These are phyloP conservation scores for Polytrichum formosum DNA, from an alignment of 225 moss, liverwort and hornwort genomes.

Conservation along the genomic window DNA sequence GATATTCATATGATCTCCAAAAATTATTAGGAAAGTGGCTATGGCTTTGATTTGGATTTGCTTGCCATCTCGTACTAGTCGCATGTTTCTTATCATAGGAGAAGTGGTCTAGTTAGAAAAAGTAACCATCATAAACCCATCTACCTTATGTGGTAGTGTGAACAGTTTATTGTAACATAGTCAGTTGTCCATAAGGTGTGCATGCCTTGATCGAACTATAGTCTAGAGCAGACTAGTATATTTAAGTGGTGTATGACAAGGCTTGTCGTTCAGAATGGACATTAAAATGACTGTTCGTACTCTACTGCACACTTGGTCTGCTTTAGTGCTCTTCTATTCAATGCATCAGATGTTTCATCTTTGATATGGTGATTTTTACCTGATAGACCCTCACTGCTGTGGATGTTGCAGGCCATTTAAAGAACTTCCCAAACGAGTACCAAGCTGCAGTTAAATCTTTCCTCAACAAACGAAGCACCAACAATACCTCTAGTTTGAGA, in stretches of 20 bases:
- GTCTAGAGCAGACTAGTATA: neutral
- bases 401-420: conserved; percentile 54
- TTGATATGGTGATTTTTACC: neutral
- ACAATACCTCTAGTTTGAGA: neutral
- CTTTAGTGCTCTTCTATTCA: neutral
- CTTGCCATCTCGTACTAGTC: too few species aligned
- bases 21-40: too few species aligned
- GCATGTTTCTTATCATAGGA: too few species aligned
- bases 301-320: neutral
- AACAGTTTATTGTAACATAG: neutral
- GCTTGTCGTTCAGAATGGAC: neutral
- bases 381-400: neutral
- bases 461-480: conserved; percentile 20
- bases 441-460: conserved; percentile 50
- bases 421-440: conserved; percentile 59
- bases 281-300: neutral
- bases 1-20: too few species aligned
- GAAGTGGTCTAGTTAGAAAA: too few species aligned
- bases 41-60: too few species aligned
- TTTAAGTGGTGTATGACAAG: too few species aligned
- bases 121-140: too few species aligned
- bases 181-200: neutral
- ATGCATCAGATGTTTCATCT: neutral
- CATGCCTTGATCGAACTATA: neutral
- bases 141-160: neutral